Percentiles rank a stretch among this genome's conserved stretches.
Conservation (phyloP, 2,329 filamentous ascomycete genomes). For the Exophiala calicioides region DNA sequence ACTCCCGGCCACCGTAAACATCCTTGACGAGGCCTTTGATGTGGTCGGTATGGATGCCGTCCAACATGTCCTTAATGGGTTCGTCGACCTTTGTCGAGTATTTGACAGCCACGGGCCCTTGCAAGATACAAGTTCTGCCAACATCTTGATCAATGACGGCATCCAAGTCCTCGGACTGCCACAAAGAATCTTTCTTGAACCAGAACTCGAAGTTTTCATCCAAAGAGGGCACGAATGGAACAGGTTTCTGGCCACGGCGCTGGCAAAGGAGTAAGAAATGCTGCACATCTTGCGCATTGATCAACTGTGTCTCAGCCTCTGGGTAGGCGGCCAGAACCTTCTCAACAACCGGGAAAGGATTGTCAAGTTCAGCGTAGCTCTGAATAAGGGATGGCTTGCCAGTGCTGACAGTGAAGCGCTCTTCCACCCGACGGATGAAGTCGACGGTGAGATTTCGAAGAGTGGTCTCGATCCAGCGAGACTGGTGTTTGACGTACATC, state of each 20-base stretch:
- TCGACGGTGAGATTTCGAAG: conserved; percentile 83
- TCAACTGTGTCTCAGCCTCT: conserved; percentile 83
- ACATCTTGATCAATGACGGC: conserved; percentile 96
- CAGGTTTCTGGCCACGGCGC: conserved; percentile 89
- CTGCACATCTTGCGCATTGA: conserved; percentile 97
- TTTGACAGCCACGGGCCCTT: conserved; percentile 88
- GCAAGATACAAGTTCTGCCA: conserved; percentile 90
- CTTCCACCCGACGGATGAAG: conserved; percentile 95
- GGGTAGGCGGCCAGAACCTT: conserved; percentile 80
- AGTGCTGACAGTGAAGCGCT: conserved; percentile 77
- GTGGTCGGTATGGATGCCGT: conserved; percentile 84
- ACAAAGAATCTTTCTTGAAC: conserved; percentile 99
- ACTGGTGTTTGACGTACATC: conserved; percentile 87
- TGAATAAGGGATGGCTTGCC: conserved; percentile 82
- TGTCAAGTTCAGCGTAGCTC: conserved; percentile 81
- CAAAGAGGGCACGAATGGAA: conserved; percentile 91
- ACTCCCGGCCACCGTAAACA: conserved; percentile 72
- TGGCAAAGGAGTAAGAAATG: conserved; percentile 93
- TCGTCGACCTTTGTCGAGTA: conserved; percentile 90
- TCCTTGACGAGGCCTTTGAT: conserved; percentile 78
- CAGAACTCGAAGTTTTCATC: conserved; percentile 98
- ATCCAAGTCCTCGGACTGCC: conserved; percentile 97
- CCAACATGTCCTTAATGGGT: conserved; percentile 91
- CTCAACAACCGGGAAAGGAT: conserved; percentile 76
- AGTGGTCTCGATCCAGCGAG: conserved; percentile 86